Evolutionary conservation across 108 stramenopile genomes (phyloP), one percentile per base, ranked within the genome.

Genomic region (Cyclotella distinguenda): DNA sequence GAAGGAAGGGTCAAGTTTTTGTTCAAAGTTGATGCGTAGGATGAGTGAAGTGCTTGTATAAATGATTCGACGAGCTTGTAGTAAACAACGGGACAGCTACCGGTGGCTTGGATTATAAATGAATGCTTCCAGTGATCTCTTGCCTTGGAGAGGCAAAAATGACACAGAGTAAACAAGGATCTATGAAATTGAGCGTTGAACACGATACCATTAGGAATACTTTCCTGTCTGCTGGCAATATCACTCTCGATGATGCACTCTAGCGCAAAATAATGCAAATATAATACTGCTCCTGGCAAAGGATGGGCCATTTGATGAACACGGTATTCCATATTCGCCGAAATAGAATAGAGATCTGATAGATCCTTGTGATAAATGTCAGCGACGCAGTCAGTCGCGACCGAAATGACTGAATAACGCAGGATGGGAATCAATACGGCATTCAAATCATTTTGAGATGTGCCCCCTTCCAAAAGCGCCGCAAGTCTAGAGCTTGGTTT

Each of bases 11-110:
- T 22, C 44, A 15, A 18, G 15, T 45, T 15, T 8, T 45, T 45
- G 12, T 8, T 45, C 15, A 5, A 8, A 45, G n/a, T n/a, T 13
- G 44, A 15, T 19, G 5, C 15, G 7, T 4, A 23, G 9, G 34
- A 55, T n/a, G n/a, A n/a, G n/a, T n/a, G n/a, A n/a, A n/a, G 34
- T 55, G 34, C 54, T 36, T 34, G 34, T 9, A 55, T 6, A 36
- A 38, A 55, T 18, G 54, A 1, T 18, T 55, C 54, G 25, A 55
- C 25, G 19, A 55, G 25, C 10, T 55, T 55, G 34, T 55, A 55
- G 25, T 55, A 55, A 1, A 55, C 54, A 38, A 55, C 36, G 3
- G 54, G 54, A 34, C 54, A 55, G 34, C 54, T 55, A 6, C 54
- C 54, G 16, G 35, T 55, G 23, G 19, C 34, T 34, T 36, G 33